A percentile compares a stretch with the other conserved stretches of the same genome.
These are phyloP conservation scores for Pugionium dolabratum DNA, from an alignment of 345 rosid genomes.

Conservation along the genomic window DNA sequence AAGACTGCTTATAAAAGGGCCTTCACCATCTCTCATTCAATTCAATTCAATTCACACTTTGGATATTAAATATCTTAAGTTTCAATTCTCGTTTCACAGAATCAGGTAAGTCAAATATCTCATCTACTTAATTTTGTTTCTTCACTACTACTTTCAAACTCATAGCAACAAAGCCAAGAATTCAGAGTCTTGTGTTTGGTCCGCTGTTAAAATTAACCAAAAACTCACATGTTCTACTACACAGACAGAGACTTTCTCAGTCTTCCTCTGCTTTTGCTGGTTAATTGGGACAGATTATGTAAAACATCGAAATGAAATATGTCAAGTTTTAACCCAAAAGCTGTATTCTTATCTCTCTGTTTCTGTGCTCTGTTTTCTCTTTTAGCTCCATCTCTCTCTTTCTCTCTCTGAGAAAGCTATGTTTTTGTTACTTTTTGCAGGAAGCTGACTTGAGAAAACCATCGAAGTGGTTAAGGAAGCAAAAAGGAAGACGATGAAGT, in stretches of 20 bases:
- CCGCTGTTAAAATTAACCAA: background rate
- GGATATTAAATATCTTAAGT: constrained; percentile 2
- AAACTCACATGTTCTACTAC: background rate
- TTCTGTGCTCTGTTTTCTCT: constrained; percentile 18
- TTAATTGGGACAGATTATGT: constrained; percentile 8
- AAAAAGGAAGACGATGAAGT: constrained; percentile 44
- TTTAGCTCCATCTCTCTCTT: background rate
- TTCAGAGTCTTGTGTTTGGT: constrained; percentile 22
- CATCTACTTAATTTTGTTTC: constrained; percentile 1
- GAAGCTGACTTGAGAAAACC: background rate
- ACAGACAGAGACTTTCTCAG: constrained; percentile 3
- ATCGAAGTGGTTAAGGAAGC: too few relatives aligned
- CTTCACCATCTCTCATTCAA: constrained; percentile 36
- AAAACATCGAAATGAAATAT: background rate
- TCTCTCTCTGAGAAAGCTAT: constrained; percentile 5
- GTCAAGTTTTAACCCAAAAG: constrained; percentile 7
- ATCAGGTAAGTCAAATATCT: constrained; percentile 14
- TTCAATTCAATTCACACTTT: constrained; percentile 26
- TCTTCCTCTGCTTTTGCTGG: constrained; percentile 10
- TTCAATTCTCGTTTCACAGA: constrained; percentile 17
- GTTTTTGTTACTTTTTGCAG: background rate
- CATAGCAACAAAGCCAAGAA: constrained; percentile 1
- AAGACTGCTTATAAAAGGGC: constrained; percentile 31
- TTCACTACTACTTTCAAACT: constrained; percentile 6
- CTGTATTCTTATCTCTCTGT: background rate